These are phyloP conservation scores for Backusella westeae DNA, from an alignment of 192 early-diverging fungal species.

Conservation along the genomic window DNA sequence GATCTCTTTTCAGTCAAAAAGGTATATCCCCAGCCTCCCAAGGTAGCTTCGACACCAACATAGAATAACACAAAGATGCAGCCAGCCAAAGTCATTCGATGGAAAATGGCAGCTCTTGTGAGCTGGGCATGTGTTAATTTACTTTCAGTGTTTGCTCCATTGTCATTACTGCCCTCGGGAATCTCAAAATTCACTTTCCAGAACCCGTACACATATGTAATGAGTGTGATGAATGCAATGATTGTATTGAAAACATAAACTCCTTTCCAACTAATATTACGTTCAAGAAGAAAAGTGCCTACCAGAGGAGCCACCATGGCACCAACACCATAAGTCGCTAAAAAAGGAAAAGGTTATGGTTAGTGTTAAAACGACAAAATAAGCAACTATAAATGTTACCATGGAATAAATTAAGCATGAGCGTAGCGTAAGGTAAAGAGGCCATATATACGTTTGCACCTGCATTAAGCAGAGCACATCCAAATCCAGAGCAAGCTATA, in stretches of 20 bases:
- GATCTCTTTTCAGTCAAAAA: no score
- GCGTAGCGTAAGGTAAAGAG: conserved; percentile 26
- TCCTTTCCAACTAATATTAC: conserved; percentile 19
- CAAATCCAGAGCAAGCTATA: conserved; percentile 20
- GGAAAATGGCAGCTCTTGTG: conserved; percentile 7
- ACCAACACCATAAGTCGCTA: conserved; percentile 33
- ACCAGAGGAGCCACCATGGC: conserved; percentile 30
- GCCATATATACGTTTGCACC: conserved; percentile 22
- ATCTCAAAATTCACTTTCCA: neutral
- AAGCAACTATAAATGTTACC: conserved; percentile 16
- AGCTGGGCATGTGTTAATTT: neutral
- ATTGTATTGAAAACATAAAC: conserved; percentile 25
- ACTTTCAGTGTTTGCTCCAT: no score
- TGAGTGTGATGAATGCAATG: conserved; percentile 12
- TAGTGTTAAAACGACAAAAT: neutral
- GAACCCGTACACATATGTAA: conserved; percentile 16
- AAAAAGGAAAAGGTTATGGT: neutral
- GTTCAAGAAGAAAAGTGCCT: conserved; percentile 16
- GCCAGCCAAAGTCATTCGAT: conserved; percentile 16
- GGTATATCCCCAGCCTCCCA: conserved; percentile 24
- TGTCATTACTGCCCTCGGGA: neutral
- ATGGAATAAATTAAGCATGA: conserved; percentile 31
- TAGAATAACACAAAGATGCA: conserved; percentile 30
- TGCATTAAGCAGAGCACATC: conserved; percentile 27
- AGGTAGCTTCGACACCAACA: conserved; percentile 31